Evolutionary conservation across 441 rosid genomes (phyloP).

Genomic region (Arabidopsis hybrid): DNA sequence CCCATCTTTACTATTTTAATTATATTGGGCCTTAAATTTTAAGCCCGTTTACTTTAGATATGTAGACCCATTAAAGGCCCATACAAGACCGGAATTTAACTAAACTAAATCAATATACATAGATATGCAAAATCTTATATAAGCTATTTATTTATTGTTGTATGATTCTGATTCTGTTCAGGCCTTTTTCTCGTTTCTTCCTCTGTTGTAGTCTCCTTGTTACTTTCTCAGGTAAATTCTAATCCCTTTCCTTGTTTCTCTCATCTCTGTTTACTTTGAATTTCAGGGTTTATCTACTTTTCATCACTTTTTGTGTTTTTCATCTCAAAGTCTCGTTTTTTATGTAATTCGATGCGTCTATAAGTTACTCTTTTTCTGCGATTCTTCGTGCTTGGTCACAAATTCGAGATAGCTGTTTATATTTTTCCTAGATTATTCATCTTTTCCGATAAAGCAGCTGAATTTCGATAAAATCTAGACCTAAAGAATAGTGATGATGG

Average conservation of each 20-base stretch:
- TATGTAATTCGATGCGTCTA: constrained; percentile 13
- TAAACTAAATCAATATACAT: background rate
- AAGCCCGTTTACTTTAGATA: background rate
- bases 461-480: background rate
- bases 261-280: constrained; percentile 1
- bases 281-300: constrained; percentile 4
- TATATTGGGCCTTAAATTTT: constrained; percentile 14
- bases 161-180: constrained; percentile 23
- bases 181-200: constrained; percentile 1
- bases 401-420: constrained; percentile 18
- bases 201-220: constrained; percentile 20
- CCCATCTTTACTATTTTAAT: background rate
- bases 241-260: constrained; percentile 23
- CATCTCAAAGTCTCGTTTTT: constrained; percentile 27
- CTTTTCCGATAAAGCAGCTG: background rate
- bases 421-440: background rate
- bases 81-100: background rate
- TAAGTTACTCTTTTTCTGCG: constrained; percentile 14
- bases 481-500: background rate
- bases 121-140: background rate
- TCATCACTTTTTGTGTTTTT: background rate
- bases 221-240: constrained; percentile 22
- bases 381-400: constrained; percentile 29
- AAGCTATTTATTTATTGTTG: constrained; percentile 27
- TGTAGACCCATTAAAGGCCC: constrained; percentile 8